phyloP scores from a whole-genome alignment of 352 stramenopile species.

The Phytopythium chamaehyphon region DNA sequence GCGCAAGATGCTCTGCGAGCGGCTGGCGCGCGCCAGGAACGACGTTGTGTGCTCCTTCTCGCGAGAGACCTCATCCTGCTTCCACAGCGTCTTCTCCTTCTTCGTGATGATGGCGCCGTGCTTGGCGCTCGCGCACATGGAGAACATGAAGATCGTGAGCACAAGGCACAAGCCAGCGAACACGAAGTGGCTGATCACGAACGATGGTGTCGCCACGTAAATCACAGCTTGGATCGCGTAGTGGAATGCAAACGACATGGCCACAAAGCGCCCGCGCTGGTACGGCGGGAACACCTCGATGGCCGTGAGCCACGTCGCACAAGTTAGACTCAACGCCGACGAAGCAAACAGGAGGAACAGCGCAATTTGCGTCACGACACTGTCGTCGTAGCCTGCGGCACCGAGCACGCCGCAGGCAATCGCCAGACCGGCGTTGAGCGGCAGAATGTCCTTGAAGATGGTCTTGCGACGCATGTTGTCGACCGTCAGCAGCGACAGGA shows the following conservation, averaged over 20 bases:
- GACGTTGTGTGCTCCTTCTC: conserved; percentile 37
- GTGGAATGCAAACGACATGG: conserved; percentile 71
- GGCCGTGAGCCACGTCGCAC: conserved; percentile 76
- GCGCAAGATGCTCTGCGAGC: conserved; percentile 79
- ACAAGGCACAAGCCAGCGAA: conserved; percentile 65
- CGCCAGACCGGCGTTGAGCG: conserved; percentile 56
- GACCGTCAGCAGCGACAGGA: conserved; percentile 71
- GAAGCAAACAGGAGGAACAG: conserved; percentile 73
- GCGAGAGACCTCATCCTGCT: conserved; percentile 37
- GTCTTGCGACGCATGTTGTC: conserved; percentile 87
- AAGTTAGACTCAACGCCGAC: conserved; percentile 63
- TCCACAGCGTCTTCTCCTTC: conserved; percentile 75
- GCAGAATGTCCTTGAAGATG: conserved; percentile 85
- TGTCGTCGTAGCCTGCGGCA: conserved; percentile 37
- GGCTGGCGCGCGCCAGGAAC: conserved; percentile 50
- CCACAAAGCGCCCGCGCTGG: conserved; percentile 63
- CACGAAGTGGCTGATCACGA: conserved; percentile 69
- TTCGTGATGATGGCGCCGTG: conserved; percentile 83
- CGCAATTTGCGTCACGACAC: conserved; percentile 53
- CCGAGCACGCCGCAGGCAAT: conserved; percentile 55
- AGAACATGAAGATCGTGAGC: conserved; percentile 76
- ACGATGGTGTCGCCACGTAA: conserved; percentile 61
- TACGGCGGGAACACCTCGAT: conserved; percentile 85
- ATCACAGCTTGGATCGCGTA: conserved; percentile 68
- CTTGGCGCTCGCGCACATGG: conserved; percentile 75